phyloP scores from a whole-genome alignment of 176 grass and related monocot genomes.

The Avena atlantica region DNA sequence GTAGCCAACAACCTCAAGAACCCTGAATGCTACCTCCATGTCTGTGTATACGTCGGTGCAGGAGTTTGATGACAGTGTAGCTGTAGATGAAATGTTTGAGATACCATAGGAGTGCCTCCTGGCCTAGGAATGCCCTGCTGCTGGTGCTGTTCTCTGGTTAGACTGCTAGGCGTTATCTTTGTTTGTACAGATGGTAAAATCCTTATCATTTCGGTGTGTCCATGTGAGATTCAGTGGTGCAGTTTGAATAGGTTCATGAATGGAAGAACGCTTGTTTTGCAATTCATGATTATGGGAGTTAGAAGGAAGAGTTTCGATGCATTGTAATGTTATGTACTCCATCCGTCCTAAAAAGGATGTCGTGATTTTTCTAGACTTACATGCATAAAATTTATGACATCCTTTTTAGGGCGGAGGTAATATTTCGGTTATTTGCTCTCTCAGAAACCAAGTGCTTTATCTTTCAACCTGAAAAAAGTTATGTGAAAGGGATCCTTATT shows the following conservation, averaged over 20 bases:
- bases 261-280: background rate
- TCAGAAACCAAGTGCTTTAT: no score
- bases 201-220: background rate
- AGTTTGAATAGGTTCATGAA: background rate
- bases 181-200: background rate
- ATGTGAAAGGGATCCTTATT: no score
- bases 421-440: no score
- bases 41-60: conserved; percentile 61
- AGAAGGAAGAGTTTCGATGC: background rate
- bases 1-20: conserved; percentile 84
- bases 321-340: background rate
- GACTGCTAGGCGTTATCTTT: background rate
- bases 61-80: background rate
- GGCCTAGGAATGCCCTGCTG: background rate
- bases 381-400: no score
- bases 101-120: background rate
- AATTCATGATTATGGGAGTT: background rate
- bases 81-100: background rate
- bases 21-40: conserved; percentile 87
- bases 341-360: no score
- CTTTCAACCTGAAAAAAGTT: no score
- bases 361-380: no score
- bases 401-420: no score
- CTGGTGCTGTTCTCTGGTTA: background rate
- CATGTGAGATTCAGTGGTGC: background rate